These are phyloP conservation scores for Salix arbutifolia DNA, from an alignment of 345 rosid genomes.

Conservation along the genomic window DNA sequence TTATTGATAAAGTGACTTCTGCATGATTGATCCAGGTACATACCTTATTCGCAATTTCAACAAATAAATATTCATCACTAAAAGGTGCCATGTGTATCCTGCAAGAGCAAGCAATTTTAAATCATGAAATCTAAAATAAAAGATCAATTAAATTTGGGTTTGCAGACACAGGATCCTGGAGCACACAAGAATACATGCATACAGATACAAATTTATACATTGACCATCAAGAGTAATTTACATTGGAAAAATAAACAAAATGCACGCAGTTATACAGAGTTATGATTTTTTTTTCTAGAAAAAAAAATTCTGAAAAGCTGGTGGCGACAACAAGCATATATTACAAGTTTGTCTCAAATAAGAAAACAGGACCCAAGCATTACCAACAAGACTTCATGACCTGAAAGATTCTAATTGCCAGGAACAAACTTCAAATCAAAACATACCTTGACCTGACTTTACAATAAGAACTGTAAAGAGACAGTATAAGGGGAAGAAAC, in stretches of 20 bases:
- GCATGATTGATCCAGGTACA: slow-evolving; percentile 10
- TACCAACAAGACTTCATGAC: too few species aligned
- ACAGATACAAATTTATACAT: neutral
- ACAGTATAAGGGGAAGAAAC: neutral
- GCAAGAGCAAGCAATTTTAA: slow-evolving; percentile 28
- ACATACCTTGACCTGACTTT: too few species aligned
- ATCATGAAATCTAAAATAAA: slow-evolving; percentile 12
- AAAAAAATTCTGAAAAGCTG: neutral
- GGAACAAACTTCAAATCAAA: neutral
- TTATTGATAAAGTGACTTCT: slow-evolving; percentile 1
- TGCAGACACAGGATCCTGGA: neutral
- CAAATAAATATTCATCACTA: slow-evolving; percentile 87
- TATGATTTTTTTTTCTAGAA: too few species aligned
- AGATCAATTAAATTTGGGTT: neutral
- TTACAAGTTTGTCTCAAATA: neutral
- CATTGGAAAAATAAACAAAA: neutral
- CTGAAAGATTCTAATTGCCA: neutral
- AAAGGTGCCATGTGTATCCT: slow-evolving; percentile 99
- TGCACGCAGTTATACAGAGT: neutral
- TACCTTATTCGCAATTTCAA: slow-evolving; percentile 99
- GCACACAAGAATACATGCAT: neutral
- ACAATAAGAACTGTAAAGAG: neutral
- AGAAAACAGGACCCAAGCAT: neutral
- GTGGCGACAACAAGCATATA: neutral
- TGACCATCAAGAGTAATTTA: neutral